Base-by-base conservation (phyloP, 768 basidiomycete species). In the Hortiboletus campestris region DNA sequence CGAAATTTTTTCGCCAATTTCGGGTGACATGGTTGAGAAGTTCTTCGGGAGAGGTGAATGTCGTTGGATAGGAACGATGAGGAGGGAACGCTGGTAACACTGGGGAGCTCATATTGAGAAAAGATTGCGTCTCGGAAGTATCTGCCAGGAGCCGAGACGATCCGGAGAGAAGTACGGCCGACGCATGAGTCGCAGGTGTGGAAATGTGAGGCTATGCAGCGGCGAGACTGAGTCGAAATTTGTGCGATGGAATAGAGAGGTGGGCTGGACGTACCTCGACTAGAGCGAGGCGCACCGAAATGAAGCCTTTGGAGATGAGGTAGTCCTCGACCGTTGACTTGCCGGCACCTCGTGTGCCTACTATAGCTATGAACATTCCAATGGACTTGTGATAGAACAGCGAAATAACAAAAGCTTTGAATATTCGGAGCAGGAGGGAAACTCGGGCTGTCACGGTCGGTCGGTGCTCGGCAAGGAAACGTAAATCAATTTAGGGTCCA, bases 1-100 rank as follows among this genome's bases (percentile, higher is more conserved):
- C 93, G 63, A 87, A 93, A 64, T 91, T 76, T 8, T 76, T 69
- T 42, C 78, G 80, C 96, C 96, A 99, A 59, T 89, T 80, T 57
- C 75, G 78, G 1, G 97, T 98, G 17, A 87, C 86, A 67, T 87
- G 80, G 59, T 84, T 77, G 43, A 98, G 78, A 42, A 98, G 71
- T 9, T 79, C 75, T 13, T 72, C 60, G 2, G 84, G 69, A 10
- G 78, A 78, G 7, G 71, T 41, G 69, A 84, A 89, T 51, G 56
- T 46, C 17, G 35, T 20, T 32, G 57, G 39, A 56, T 58, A 42
- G 54, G 63, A 46, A 53, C 66, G 67, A 36, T 75, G 60, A 41
- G 38, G 38, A 19, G 58, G 47, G 49, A 62, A 47, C 46, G 25
- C 19, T 4, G 62, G 36, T 60, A 55, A 48, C 39, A 54, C 51